Conservation (phyloP, 768 basidiomycete genomes). For the Dioszegia hungarica region DNA sequence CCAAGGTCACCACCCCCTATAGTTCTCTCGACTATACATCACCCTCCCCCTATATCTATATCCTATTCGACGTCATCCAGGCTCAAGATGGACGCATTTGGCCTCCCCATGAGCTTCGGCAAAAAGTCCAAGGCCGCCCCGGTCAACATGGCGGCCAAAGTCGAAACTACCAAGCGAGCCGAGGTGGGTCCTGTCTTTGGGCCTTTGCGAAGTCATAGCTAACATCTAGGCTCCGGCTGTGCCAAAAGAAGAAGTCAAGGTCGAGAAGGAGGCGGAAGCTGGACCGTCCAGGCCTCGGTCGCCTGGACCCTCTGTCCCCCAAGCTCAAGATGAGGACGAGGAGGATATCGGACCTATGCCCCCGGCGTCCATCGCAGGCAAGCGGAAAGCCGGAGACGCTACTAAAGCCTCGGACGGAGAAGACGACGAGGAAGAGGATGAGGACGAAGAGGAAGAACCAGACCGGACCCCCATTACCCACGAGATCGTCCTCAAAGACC, state of each 20-base stretch:
- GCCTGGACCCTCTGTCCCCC: not conserved
- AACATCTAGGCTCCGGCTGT: not conserved
- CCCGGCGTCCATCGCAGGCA: not conserved
- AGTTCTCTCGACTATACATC: not conserved
- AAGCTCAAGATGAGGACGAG: constrained; percentile 5
- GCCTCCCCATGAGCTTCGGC: constrained; percentile 50
- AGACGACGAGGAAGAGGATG: constrained; percentile 48
- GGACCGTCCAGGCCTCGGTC: constrained; percentile 11
- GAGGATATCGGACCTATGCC: constrained; percentile 13
- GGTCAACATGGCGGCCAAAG: constrained; percentile 33
- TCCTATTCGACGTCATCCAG: too few species aligned
- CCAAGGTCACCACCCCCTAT: too few species aligned
- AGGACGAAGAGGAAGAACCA: constrained; percentile 27
- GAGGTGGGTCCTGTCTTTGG: constrained; percentile 5
- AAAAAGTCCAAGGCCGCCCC: constrained; percentile 46
- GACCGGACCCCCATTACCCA: constrained; percentile 80
- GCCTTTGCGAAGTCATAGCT: not conserved
- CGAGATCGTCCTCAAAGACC: constrained; percentile 87
- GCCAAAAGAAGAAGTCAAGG: not conserved
- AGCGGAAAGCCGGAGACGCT: constrained; percentile 21
- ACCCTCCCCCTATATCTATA: not conserved
- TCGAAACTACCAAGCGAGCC: constrained; percentile 46
- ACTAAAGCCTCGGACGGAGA: constrained; percentile 21
- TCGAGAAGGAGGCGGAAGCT: not conserved
- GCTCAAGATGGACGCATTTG: constrained; percentile 47